Percentiles rank a stretch among this genome's conserved stretches.
Evolutionary conservation across 2,329 filamentous ascomycete genomes (phyloP).

Genomic region (Mollisiaceae sp.): DNA sequence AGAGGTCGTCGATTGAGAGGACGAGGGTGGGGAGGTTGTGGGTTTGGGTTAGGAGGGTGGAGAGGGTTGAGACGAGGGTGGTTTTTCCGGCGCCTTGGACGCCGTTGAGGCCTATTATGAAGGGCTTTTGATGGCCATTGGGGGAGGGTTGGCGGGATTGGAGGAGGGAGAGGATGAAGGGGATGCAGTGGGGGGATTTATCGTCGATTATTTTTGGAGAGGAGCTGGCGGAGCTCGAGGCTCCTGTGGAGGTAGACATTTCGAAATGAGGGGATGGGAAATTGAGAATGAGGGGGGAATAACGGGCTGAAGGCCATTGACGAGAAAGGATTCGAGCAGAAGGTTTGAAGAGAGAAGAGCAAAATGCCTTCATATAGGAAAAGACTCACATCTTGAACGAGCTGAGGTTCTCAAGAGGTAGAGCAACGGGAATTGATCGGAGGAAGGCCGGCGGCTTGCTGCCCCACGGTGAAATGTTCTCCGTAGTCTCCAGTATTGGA

Average conservation of each 20-base stretch:
- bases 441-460: not conserved
- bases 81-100: slow-evolving; percentile 94
- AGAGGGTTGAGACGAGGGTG: slow-evolving; percentile 75
- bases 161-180: slow-evolving; percentile 72
- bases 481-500: not conserved
- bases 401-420: not conserved
- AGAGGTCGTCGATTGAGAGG: slow-evolving; percentile 72
- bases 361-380: not conserved
- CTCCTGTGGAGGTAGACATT: slow-evolving; percentile 5
- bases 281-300: not conserved
- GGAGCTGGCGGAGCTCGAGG: not conserved
- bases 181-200: slow-evolving; percentile 77
- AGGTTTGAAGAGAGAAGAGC: not conserved
- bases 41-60: slow-evolving; percentile 53
- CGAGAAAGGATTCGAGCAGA: too few species aligned
- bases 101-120: slow-evolving; percentile 88
- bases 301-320: slow-evolving; percentile 1
- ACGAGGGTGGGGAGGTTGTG: slow-evolving; percentile 62
- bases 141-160: slow-evolving; percentile 51
- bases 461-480: slow-evolving; percentile 7
- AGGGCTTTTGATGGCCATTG: slow-evolving; percentile 54
- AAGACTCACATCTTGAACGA: slow-evolving; percentile 7
- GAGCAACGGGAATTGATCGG: not conserved
- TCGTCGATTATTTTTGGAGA: slow-evolving; percentile 67
- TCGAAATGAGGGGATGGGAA: slow-evolving; percentile 1